A percentile compares a stretch with the other conserved stretches of the same genome.
phyloP scores from a whole-genome alignment of 352 stramenopile species.

The Blastocystis sp. region DNA sequence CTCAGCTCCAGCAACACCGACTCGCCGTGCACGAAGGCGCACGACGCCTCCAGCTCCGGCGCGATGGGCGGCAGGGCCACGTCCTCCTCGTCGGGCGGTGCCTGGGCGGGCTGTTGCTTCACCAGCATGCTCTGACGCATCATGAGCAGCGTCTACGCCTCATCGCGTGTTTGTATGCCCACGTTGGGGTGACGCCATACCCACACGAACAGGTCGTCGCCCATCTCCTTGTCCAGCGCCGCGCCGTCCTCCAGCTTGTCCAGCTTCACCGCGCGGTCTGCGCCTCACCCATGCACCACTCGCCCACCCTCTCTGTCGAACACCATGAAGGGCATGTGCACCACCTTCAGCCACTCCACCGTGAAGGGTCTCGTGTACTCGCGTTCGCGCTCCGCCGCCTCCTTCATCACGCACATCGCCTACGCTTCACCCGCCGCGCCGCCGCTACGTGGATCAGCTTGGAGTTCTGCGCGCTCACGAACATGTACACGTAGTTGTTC shows the following conservation, averaged over 20 bases:
- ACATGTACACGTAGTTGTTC: conserved; percentile 2
- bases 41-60: neutral
- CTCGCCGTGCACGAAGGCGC: neutral
- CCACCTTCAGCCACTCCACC: conserved; percentile 46
- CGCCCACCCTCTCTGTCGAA: neutral
- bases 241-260: conserved; percentile 12
- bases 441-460: conserved; percentile 14
- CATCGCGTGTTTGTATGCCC: too few species aligned
- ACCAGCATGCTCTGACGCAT: conserved; percentile 18
- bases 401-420: conserved; percentile 26
- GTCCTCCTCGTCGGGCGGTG: too few species aligned
- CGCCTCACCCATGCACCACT: neutral
- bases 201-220: conserved; percentile 25
- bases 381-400: neutral
- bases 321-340: conserved; percentile 34
- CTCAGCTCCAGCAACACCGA: neutral
- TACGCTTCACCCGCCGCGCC: neutral
- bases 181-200: conserved; percentile 34
- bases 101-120: neutral
- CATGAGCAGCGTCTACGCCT: conserved; percentile 10
- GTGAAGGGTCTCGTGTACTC: conserved; percentile 3
- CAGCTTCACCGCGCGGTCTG: neutral
- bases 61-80: neutral
- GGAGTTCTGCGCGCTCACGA: neutral
- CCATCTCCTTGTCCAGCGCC: neutral